Percentiles rank a stretch among this genome's conserved stretches.
These are phyloP conservation scores for Pseudogymnoascus sp. DNA, from an alignment of 2,329 filamentous ascomycete species.

Conservation along the genomic window DNA sequence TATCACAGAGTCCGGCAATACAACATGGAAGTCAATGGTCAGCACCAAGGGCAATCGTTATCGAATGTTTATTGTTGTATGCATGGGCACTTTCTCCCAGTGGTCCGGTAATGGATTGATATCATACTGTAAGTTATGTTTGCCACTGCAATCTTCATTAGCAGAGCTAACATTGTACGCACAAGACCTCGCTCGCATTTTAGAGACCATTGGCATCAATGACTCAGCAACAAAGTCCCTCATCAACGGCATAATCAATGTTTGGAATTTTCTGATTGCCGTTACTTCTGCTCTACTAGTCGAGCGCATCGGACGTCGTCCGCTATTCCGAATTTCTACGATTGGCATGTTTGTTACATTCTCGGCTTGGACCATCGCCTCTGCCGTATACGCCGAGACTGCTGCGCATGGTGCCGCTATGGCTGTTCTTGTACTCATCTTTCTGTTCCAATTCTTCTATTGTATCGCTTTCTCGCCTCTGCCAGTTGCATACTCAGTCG, in stretches of 20 bases:
- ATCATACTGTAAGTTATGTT: neutral
- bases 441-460: conserved; percentile 42
- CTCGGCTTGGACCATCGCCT: conserved; percentile 29
- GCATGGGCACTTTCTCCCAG: neutral
- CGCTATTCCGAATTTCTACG: conserved; percentile 12
- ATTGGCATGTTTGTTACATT: conserved; percentile 28
- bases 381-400: conserved; percentile 27
- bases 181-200: conserved; percentile 22
- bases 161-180: neutral
- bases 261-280: conserved; percentile 32
- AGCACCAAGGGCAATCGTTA: neutral
- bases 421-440: conserved; percentile 36
- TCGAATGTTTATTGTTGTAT: neutral
- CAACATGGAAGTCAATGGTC: neutral
- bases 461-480: conserved; percentile 40
- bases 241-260: conserved; percentile 22
- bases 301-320: conserved; percentile 31
- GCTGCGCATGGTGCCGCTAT: conserved; percentile 23
- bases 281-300: conserved; percentile 39
- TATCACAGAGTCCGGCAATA: neutral
- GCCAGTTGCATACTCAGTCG: conserved; percentile 36
- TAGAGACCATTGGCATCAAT: conserved; percentile 20
- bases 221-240: conserved; percentile 17
- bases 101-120: conserved; percentile 1
- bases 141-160: neutral